phyloP scores from a whole-genome alignment of 2,329 filamentous ascomycete genomes.

The Colletotrichum truncatum region DNA sequence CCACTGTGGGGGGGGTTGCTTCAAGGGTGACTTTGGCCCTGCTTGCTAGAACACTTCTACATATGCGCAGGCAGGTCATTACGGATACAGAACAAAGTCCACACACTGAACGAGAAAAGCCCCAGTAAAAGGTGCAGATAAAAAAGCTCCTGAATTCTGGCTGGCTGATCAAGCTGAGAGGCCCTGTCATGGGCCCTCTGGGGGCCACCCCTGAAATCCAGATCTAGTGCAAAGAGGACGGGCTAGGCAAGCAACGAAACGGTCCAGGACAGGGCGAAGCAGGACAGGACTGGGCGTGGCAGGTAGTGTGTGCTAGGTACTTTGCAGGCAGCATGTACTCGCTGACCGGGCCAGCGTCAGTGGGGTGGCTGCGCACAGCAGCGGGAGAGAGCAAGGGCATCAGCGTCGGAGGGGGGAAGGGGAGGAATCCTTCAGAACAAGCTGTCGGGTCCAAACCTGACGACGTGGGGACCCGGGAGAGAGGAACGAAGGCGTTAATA shows the following conservation, averaged over 20 bases:
- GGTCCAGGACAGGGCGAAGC: no score
- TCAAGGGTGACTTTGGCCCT: not conserved
- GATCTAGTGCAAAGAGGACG: not conserved
- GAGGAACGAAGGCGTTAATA: conserved; percentile 27
- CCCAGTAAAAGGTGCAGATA: no score
- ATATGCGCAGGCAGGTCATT: not conserved
- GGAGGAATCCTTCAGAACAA: conserved; percentile 28
- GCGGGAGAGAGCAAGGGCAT: conserved; percentile 10
- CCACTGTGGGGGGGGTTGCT: not conserved
- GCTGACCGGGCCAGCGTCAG: conserved; percentile 3
- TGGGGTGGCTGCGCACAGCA: conserved; percentile 24
- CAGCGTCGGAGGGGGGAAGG: conserved; percentile 12
- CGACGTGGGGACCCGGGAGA: conserved; percentile 30
- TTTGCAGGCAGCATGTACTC: not conserved
- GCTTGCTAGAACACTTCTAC: not conserved
- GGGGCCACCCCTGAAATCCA: not conserved
- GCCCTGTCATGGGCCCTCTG: no score
- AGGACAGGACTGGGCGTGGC: not conserved
- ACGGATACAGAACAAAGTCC: not conserved
- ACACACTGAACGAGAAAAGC: not conserved
- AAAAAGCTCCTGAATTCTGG: not conserved
- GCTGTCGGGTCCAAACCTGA: conserved; percentile 31
- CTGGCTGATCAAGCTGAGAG: not conserved
- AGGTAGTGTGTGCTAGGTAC: no score
- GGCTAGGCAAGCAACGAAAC: not conserved